Evolutionary conservation across 371 early-diverging fungal species (phyloP).

Genomic region (Mortierella sp.): DNA sequence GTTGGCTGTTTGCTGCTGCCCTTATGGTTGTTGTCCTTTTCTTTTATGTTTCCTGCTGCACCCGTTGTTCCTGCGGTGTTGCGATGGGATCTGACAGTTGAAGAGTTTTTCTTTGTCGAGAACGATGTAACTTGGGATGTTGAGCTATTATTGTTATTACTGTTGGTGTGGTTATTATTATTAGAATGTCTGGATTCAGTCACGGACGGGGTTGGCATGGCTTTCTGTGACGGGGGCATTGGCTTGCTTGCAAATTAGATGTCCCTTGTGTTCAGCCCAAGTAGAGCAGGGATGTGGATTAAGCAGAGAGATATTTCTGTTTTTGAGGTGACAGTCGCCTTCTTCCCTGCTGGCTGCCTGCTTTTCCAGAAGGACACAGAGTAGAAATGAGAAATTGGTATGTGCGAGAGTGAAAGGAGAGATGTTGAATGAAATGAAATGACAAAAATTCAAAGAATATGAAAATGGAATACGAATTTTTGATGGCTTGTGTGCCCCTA

Average conservation of each 20-base stretch:
- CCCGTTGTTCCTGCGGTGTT: background rate
- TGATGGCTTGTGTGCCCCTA: constrained; percentile 9
- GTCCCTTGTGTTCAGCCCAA: background rate
- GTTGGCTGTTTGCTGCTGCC: constrained; percentile 23
- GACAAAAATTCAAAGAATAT: background rate
- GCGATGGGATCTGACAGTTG: constrained; percentile 23
- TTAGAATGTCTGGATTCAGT: constrained; percentile 31
- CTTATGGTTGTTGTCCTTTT: constrained; percentile 3
- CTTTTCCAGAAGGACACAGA: background rate
- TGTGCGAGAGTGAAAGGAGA: background rate
- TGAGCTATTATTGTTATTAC: background rate
- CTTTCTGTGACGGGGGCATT: constrained; percentile 43
- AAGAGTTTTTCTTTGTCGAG: constrained; percentile 19
- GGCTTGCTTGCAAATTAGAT: constrained; percentile 3
- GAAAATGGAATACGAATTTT: background rate
- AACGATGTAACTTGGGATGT: constrained; percentile 8
- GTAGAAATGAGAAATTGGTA: background rate
- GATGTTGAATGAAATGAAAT: background rate
- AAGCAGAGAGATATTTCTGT: background rate
- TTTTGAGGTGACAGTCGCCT: background rate
- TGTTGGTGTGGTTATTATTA: constrained; percentile 15
- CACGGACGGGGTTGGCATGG: constrained; percentile 31
- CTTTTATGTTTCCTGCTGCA: constrained; percentile 1
- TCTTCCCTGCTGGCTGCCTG: background rate
- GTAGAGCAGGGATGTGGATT: background rate